Evolutionary conservation across 2,329 filamentous ascomycete genomes (phyloP), one percentile per base, ranked within the genome.

Genomic region (Neopestalotiopsis sp.): DNA sequence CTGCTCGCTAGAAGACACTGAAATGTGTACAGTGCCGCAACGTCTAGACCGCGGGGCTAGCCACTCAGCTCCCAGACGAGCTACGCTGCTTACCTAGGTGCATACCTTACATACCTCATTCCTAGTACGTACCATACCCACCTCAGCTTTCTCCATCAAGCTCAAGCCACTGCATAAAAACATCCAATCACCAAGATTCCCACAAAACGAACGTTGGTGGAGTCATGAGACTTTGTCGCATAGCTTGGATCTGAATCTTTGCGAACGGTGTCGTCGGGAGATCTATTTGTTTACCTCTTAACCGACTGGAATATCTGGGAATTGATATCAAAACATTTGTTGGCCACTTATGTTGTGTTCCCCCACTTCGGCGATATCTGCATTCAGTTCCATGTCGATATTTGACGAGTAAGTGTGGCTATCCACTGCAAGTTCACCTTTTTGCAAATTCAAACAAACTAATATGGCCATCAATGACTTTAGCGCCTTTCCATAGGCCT

Each of bases 121-220:
- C n/a, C 45, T 10, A n/a, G 45, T 53, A 53, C 45, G 45, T 53
- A 53, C 45, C 45, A n/a, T 53, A 53, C 45, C 45, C 45, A 53
- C 45, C 45, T 24, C 45, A 53, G 45, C 45, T 53, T 10, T 10
- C 6, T 38, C 34, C 34, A 10, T 38, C 45, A 53, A 53, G 45
- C 45, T 53, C 20, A 38, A 7, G 34, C 45, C 45, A 53, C 45
- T 53, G 45, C 45, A n/a, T 53, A n/a, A 53, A 53, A 53, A 53
- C 45, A 53, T 17, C 45, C 45, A 53, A 53, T 53, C 45, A 53
- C 17, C 45, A 53, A 53, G 45, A 53, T 53, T 53, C 45, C 45
- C 45, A 53, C 45, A 53, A 53, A 53, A n/a, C 45, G 45, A 53
- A 53, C 45, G 45, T 53, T 53, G 45, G 45, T 53, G 45, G 45